Evolutionary conservation across 192 early-diverging fungal species (phyloP).

Genomic region (Umbelopsis sp.): DNA sequence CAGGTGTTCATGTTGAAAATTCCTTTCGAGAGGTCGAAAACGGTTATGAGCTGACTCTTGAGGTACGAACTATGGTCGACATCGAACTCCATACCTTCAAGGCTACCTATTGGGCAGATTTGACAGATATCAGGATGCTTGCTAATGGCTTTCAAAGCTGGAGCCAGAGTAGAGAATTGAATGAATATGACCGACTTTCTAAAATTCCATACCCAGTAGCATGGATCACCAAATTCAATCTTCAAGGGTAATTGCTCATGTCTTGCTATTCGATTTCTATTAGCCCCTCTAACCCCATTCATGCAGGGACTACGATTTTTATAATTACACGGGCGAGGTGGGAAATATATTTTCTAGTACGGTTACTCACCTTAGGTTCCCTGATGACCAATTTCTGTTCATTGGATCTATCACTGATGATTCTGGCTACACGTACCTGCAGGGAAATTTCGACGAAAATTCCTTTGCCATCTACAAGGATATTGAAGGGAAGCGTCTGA

Average conservation of each 20-base stretch:
- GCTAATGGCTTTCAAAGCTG: constrained; percentile 57
- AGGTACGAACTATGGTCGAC: not conserved
- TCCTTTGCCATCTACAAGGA: constrained; percentile 44
- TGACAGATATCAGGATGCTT: constrained; percentile 35
- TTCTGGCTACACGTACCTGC: constrained; percentile 46
- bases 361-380: constrained; percentile 39
- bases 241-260: constrained; percentile 36
- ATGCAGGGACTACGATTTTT: constrained; percentile 41
- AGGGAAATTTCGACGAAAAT: constrained; percentile 33
- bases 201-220: constrained; percentile 35
- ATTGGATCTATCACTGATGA: constrained; percentile 47
- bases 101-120: constrained; percentile 14
- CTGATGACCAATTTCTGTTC: constrained; percentile 21
- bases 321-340: constrained; percentile 38
- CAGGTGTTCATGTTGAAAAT: not conserved
- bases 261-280: not conserved
- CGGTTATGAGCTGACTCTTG: not conserved
- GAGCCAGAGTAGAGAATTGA: constrained; percentile 38
- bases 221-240: constrained; percentile 34
- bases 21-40: not conserved
- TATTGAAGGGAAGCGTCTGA: constrained; percentile 44
- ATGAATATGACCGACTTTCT: constrained; percentile 30
- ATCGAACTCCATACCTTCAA: constrained; percentile 20
- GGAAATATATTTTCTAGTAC: constrained; percentile 48
- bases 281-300: not conserved